Percentiles rank a stretch among this genome's conserved stretches.
Evolutionary conservation across 805 yeast species (phyloP).

Genomic region (Pichia insulana): DNA sequence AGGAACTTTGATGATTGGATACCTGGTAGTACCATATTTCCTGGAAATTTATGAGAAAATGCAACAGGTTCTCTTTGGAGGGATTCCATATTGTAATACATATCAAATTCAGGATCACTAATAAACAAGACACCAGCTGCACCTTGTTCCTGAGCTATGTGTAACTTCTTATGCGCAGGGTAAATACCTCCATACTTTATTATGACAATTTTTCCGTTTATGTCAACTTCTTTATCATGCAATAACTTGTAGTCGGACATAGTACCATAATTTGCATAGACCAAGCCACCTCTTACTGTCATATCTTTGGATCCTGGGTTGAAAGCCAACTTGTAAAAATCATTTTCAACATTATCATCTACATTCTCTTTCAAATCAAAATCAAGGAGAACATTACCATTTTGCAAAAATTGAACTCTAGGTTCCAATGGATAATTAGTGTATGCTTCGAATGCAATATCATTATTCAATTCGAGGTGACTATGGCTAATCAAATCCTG

Average conservation of each 20-base stretch:
- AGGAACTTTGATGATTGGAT: conserved; percentile 34
- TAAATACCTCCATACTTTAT: conserved; percentile 45
- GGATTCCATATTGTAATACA: conserved; percentile 31
- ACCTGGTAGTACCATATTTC: conserved; percentile 77
- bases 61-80: conserved; percentile 53
- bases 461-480: conserved; percentile 45
- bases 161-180: conserved; percentile 44
- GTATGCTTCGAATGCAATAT: conserved; percentile 43
- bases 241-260: conserved; percentile 42
- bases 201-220: conserved; percentile 47
- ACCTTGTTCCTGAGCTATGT: conserved; percentile 46
- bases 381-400: conserved; percentile 14
- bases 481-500: conserved; percentile 48
- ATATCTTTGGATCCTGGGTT: conserved; percentile 64
- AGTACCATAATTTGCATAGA: conserved; percentile 65
- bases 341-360: conserved; percentile 7
- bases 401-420: conserved; percentile 24
- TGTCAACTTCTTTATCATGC: conserved; percentile 28
- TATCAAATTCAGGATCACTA: conserved; percentile 29
- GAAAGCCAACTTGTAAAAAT: conserved; percentile 35
- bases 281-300: conserved; percentile 39
- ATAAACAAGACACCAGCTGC: conserved; percentile 66
- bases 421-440: conserved; percentile 50
- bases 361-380: conserved; percentile 19
- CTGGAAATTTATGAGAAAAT: conserved; percentile 49